These are phyloP conservation scores for Protomyces lactucae-debilis DNA, from an alignment of 1,139 yeast genomes.

Conservation along the genomic window DNA sequence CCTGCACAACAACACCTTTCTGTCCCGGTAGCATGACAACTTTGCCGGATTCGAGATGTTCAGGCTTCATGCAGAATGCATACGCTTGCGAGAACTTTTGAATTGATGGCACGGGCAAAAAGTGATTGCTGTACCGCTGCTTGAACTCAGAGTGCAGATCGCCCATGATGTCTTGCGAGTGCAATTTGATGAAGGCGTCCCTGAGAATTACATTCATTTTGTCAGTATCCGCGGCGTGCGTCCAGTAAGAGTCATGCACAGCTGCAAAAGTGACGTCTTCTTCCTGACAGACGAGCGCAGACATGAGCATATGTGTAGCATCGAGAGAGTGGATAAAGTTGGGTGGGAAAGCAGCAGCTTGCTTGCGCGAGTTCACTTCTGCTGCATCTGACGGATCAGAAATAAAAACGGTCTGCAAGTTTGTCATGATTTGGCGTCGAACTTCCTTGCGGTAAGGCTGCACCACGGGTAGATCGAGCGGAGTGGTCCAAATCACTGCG, in stretches of 20 bases:
- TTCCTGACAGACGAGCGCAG: slow-evolving; percentile 75
- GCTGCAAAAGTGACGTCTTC: slow-evolving; percentile 76
- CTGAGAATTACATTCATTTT: slow-evolving; percentile 68
- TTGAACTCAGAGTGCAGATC: slow-evolving; percentile 74
- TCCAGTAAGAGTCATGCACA: slow-evolving; percentile 98
- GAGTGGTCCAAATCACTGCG: slow-evolving; percentile 96
- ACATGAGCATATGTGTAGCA: slow-evolving; percentile 93
- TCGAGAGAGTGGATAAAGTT: slow-evolving; percentile 92
- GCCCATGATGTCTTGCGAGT: slow-evolving; percentile 64
- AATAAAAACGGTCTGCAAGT: slow-evolving; percentile 75
- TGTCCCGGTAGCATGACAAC: slow-evolving; percentile 26
- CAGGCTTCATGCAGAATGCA: slow-evolving; percentile 55
- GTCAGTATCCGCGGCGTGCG: slow-evolving; percentile 84
- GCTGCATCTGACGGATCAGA: slow-evolving; percentile 77
- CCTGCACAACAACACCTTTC: slow-evolving; percentile 4
- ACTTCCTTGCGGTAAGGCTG: slow-evolving; percentile 82
- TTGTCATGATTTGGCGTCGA: slow-evolving; percentile 63
- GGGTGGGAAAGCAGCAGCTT: slow-evolving; percentile 91
- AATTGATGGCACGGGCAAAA: slow-evolving; percentile 54
- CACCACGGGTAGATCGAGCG: slow-evolving; percentile 84
- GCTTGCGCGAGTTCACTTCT: slow-evolving; percentile 83
- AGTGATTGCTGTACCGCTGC: slow-evolving; percentile 65
- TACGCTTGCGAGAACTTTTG: slow-evolving; percentile 52
- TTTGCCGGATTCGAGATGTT: slow-evolving; percentile 47
- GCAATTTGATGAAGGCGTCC: slow-evolving; percentile 73